Percentiles rank a stretch among this genome's conserved stretches.
These are phyloP conservation scores for Monosporascus sp. DNA, from an alignment of 2,329 filamentous ascomycete genomes.

Conservation along the genomic window DNA sequence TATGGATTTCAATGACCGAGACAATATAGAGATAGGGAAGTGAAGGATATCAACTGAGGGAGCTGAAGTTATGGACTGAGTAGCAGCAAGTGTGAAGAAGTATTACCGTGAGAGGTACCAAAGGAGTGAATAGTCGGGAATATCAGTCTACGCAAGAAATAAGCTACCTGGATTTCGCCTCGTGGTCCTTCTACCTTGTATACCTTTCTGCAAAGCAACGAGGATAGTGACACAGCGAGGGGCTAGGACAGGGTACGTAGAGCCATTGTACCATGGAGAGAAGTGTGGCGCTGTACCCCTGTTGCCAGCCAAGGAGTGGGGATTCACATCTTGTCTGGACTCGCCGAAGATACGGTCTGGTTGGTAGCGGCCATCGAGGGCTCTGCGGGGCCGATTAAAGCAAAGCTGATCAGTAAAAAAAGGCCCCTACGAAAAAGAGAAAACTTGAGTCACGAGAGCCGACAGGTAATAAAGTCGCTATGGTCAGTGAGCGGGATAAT, in stretches of 20 bases:
- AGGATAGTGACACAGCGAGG: slow-evolving; percentile 15
- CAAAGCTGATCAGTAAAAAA: slow-evolving; percentile 12
- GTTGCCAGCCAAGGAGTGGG: slow-evolving; percentile 25
- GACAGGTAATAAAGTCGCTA: slow-evolving; percentile 1
- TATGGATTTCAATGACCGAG: not conserved
- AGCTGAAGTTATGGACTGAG: not conserved
- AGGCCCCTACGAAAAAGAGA: slow-evolving; percentile 4
- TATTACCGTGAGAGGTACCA: not conserved
- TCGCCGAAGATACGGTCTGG: slow-evolving; percentile 27
- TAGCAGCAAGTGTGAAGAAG: not conserved
- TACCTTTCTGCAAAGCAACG: slow-evolving; percentile 13
- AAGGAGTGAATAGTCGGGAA: not conserved
- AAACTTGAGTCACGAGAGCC: slow-evolving; percentile 17
- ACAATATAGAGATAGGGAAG: not conserved
- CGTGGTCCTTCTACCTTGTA: slow-evolving; percentile 11
- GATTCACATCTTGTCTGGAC: slow-evolving; percentile 17
- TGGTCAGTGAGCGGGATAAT: not conserved
- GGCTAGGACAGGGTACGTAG: slow-evolving; percentile 18
- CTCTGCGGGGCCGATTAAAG: slow-evolving; percentile 17
- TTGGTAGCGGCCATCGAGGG: slow-evolving; percentile 23
- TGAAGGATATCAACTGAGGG: no score
- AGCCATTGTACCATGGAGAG: slow-evolving; percentile 16
- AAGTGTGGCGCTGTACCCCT: slow-evolving; percentile 29
- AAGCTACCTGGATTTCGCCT: slow-evolving; percentile 1
- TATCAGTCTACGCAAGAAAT: slow-evolving; percentile 3